These are phyloP conservation scores for Rosa multiflora DNA, from an alignment of 306 rosid species.

Conservation along the genomic window DNA sequence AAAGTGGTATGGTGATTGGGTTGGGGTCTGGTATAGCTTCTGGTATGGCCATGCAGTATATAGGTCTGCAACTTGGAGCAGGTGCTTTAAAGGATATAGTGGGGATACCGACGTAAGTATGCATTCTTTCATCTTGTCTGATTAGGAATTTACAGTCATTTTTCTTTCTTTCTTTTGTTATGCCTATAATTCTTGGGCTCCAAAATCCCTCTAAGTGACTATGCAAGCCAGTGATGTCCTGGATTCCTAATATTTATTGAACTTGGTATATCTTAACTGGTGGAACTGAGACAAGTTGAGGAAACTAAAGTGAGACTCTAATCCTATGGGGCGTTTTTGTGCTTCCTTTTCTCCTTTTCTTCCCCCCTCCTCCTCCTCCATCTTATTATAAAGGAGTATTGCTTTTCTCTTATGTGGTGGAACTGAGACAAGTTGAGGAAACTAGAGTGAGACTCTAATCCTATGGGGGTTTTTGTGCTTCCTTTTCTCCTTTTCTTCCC, in stretches of 20 bases:
- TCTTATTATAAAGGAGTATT: too few species aligned
- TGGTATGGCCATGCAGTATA: conserved; percentile 78
- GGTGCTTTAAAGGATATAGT: conserved; percentile 72
- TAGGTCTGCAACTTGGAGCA: conserved; percentile 73
- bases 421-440: too few species aligned
- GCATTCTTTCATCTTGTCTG: conserved; percentile 7
- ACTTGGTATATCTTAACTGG: not conserved
- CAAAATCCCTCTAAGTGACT: not conserved
- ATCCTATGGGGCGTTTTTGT: too few species aligned
- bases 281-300: conserved; percentile 1
- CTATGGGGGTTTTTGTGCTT: too few species aligned
- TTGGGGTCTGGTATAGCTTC: conserved; percentile 85
- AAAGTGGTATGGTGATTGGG: conserved; percentile 82
- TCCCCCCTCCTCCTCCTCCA: too few species aligned
- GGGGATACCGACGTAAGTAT: conserved; percentile 83
- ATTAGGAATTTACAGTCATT: not conserved
- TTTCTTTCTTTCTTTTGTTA: not conserved
- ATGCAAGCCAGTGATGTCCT: not conserved
- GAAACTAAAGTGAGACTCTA: too few species aligned
- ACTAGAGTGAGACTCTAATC: too few species aligned
- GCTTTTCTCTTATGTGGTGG: too few species aligned
- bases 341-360: too few species aligned
- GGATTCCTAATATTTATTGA: not conserved
- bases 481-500: too few species aligned
- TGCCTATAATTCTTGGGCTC: not conserved